Percentiles rank a stretch among this genome's conserved stretches.
Conservation (phyloP, 2,329 filamentous ascomycete genomes). For the Immersiporthe knoxdaviesiana region DNA sequence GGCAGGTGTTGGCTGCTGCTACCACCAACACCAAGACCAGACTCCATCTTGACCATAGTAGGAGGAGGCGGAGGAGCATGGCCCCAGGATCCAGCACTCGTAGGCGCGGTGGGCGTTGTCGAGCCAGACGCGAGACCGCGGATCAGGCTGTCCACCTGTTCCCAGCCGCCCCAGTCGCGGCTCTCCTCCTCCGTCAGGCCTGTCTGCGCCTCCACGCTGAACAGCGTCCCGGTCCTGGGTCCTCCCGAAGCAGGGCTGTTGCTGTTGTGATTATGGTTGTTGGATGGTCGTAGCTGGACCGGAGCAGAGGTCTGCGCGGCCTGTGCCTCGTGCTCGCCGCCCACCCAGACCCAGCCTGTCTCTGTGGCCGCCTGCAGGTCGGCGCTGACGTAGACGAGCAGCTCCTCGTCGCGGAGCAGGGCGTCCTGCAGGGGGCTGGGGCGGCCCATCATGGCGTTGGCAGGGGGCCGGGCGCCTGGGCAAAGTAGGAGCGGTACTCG, state of each 20-base stretch:
- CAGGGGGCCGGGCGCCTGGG: constrained; percentile 37
- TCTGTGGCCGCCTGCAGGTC: constrained; percentile 83
- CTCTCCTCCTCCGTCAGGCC: constrained; percentile 60
- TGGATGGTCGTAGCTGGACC: constrained; percentile 21
- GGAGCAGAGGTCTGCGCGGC: constrained; percentile 38
- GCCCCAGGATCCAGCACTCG: constrained; percentile 21
- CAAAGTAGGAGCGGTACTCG: constrained; percentile 48
- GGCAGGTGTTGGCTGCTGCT: constrained; percentile 10
- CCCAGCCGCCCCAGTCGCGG: constrained; percentile 81
- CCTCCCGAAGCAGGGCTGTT: constrained; percentile 33
- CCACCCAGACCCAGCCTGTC: constrained; percentile 81
- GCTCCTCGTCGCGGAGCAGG: constrained; percentile 73
- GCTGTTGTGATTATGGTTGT: background rate
- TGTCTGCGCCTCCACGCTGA: constrained; percentile 52
- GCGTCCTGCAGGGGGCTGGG: constrained; percentile 40
- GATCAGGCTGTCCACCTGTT: constrained; percentile 67
- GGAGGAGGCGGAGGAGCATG: constrained; percentile 24
- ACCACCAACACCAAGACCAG: too few relatives aligned
- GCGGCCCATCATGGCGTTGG: constrained; percentile 36
- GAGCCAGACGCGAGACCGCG: constrained; percentile 52
- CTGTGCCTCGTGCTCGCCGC: constrained; percentile 55
- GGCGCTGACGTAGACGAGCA: constrained; percentile 82
- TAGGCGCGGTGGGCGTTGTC: constrained; percentile 29
- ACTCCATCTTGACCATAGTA: constrained; percentile 40
- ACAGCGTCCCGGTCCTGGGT: constrained; percentile 41